These are phyloP conservation scores for Apiospora malaysiana DNA, from an alignment of 2,329 filamentous ascomycete genomes.

Conservation along the genomic window DNA sequence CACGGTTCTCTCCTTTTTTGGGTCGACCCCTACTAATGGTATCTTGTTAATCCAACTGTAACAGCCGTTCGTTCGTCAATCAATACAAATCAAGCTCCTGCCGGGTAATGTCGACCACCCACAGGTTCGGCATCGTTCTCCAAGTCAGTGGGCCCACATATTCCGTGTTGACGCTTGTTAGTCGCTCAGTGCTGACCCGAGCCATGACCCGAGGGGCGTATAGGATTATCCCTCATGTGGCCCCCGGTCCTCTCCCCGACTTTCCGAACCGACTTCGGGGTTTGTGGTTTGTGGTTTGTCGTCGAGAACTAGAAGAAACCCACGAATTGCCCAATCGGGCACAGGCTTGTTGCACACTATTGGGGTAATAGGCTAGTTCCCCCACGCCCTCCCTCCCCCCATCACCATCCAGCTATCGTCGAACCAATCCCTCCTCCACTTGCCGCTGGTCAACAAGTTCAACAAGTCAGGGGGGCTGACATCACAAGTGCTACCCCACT, in stretches of 20 bases:
- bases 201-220: background rate
- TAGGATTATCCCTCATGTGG: background rate
- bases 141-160: background rate
- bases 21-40: background rate
- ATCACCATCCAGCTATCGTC: no score
- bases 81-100: background rate
- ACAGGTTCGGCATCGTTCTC: background rate
- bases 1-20: background rate
- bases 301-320: no score
- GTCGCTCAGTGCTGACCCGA: slow-evolving; percentile 8
- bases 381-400: background rate
- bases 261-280: slow-evolving; percentile 6
- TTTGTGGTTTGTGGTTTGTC: background rate
- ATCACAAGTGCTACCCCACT: background rate
- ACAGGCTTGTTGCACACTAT: no score
- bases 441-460: background rate
- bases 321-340: background rate
- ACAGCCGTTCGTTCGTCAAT: background rate
- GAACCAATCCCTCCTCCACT: background rate
- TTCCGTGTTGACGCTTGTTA: background rate
- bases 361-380: background rate
- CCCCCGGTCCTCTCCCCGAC: slow-evolving; percentile 2
- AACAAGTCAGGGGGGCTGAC: slow-evolving; percentile 1
- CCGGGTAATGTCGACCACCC: slow-evolving; percentile 2
- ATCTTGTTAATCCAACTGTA: background rate